A percentile compares a stretch with the other conserved stretches of the same genome.
Conservation (phyloP, 176 grass and related monocot genomes). For the Avena insularis region DNA sequence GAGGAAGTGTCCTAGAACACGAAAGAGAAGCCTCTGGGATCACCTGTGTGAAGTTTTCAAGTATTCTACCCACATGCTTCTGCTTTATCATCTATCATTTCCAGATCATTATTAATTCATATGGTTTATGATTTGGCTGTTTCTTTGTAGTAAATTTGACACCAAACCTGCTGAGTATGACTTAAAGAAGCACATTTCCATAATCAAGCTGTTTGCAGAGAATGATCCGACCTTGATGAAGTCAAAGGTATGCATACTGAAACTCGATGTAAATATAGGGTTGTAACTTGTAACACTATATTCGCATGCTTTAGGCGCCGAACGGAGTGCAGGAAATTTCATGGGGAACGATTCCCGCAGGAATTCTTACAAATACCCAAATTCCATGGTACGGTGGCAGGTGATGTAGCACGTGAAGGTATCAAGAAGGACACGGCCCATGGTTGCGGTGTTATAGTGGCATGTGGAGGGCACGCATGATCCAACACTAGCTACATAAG, state of each 20-base stretch:
- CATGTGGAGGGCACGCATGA: not conserved
- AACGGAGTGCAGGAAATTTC: not conserved
- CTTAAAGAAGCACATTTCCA: slow-evolving; percentile 46
- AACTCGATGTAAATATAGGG: slow-evolving; percentile 7
- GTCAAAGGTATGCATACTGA: slow-evolving; percentile 56
- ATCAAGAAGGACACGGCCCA: not conserved
- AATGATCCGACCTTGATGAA: slow-evolving; percentile 56
- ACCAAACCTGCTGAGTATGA: slow-evolving; percentile 54
- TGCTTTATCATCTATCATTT: not conserved
- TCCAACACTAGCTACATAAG: not conserved
- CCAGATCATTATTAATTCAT: slow-evolving; percentile 2
- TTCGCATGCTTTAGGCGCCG: not conserved
- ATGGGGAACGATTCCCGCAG: not conserved
- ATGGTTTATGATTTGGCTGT: slow-evolving; percentile 16
- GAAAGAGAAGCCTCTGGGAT: slow-evolving; percentile 38
- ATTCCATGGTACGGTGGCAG: not conserved
- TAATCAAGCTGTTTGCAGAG: slow-evolving; percentile 60
- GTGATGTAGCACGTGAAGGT: not conserved
- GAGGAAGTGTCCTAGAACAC: slow-evolving; percentile 44
- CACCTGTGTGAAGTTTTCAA: slow-evolving; percentile 51
- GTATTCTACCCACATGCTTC: slow-evolving; percentile 40
- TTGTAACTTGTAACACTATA: not conserved
- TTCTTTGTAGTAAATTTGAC: slow-evolving; percentile 60
- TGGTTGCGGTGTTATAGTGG: not conserved
- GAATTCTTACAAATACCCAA: not conserved